Evolutionary conservation across 1,284 basidiomycete genomes (phyloP), one percentile per base, ranked within the genome.

Genomic region (Porogramme epimiltina): DNA sequence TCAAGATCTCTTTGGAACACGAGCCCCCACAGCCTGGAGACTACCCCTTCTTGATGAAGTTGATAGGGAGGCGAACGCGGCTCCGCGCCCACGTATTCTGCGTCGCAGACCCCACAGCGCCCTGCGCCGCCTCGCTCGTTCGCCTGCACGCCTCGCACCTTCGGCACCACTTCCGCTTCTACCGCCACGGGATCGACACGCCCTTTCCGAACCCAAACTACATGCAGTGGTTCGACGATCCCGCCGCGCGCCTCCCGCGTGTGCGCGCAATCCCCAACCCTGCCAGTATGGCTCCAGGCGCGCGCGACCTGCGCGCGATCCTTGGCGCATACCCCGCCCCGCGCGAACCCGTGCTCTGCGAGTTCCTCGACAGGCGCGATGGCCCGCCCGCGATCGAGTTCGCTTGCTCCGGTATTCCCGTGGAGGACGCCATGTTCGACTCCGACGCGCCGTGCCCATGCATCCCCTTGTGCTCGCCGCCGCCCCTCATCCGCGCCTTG

Each of bases 1-100:
- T 63, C 23, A 65, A 63, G 50, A 56, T 65, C 31, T 47, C 56
- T 18, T 62, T 65, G 45, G 58, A 56, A 13, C 13, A 16, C n/a
- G 3, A n/a, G 19, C 23, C 41, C 24, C 28, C 11, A 23, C 20
- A 28, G n/a, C n/a, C n/a, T 16, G 25, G n/a, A 11, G 42, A 42
- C 23, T 4, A 26, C 15, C 9, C 19, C 1, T 2, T 4, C 22
- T 15, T 40, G 23, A 45, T 22, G 13, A n/a, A 42, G n/a, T n/a
- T n/a, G n/a, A n/a, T n/a, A n/a, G n/a, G n/a, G n/a, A n/a, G n/a
- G n/a, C n/a, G n/a, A n/a, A 4, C 8, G 10, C 11, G 10, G 6
- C 36, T 10, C 22, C 3, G 34, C 37, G 8, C 15, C 22, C 16
- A 26, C 38, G 15, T 3, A 19, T 36, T 28, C 41, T 23, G 45